These are phyloP conservation scores for Fragosphaeria purpurea DNA, from an alignment of 2,329 filamentous ascomycete genomes.

Conservation along the genomic window DNA sequence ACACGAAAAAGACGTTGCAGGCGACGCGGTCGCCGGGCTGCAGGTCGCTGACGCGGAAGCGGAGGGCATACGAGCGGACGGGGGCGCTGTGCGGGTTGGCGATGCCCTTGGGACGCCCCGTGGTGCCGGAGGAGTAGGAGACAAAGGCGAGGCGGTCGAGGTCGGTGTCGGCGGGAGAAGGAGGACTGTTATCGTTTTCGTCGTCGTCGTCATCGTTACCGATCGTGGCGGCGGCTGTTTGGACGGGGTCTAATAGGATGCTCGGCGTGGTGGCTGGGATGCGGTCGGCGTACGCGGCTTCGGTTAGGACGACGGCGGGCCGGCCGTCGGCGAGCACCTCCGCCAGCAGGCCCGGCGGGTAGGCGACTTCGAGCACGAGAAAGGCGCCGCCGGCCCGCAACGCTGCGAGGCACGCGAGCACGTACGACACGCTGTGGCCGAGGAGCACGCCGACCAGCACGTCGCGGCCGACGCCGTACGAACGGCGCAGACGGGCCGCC, in stretches of 20 bases:
- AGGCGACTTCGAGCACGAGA: constrained; percentile 69
- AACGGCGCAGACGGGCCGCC: constrained; percentile 48
- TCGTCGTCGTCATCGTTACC: background rate
- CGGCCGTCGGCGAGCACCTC: constrained; percentile 69
- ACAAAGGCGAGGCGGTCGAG: constrained; percentile 68
- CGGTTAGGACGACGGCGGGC: constrained; percentile 61
- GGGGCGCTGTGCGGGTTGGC: constrained; percentile 68
- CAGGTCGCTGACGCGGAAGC: constrained; percentile 61
- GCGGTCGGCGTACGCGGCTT: constrained; percentile 52
- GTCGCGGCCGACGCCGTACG: constrained; percentile 61
- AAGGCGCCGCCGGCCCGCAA: constrained; percentile 71
- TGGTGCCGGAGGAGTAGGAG: constrained; percentile 71
- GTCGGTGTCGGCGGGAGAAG: constrained; percentile 54
- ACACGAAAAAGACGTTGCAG: constrained; percentile 83
- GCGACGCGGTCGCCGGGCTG: constrained; percentile 65
- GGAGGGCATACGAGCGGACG: constrained; percentile 62
- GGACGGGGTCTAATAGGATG: constrained; percentile 49
- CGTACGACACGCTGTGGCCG: constrained; percentile 66
- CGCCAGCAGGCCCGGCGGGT: constrained; percentile 61
- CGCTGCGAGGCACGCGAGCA: constrained; percentile 69
- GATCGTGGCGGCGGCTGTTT: background rate
- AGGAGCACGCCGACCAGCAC: constrained; percentile 66
- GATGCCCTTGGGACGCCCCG: constrained; percentile 72
- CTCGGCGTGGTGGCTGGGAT: constrained; percentile 54
- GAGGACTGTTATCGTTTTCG: constrained; percentile 23